Evolutionary conservation across 345 rosid species (phyloP).

Genomic region (Xanthoceras sorbifolium): DNA sequence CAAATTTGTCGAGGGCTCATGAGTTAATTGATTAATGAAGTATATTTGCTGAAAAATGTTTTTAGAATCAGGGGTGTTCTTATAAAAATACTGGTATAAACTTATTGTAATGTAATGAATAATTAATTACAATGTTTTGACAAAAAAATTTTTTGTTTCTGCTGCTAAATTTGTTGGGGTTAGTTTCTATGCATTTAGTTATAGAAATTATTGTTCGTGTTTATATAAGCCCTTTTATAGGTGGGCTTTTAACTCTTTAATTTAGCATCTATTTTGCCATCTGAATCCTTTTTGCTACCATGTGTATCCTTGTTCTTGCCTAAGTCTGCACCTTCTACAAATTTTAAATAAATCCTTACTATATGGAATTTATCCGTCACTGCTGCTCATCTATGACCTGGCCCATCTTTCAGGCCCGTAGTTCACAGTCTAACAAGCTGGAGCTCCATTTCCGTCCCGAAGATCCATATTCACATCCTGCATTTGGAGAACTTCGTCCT

Average conservation of each 20-base stretch:
- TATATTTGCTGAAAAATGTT: background rate
- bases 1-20: background rate
- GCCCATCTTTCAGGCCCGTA: conserved; percentile 51
- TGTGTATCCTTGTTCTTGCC: background rate
- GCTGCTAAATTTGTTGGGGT: background rate
- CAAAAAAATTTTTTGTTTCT: background rate
- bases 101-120: background rate
- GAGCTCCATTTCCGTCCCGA: conserved; percentile 89
- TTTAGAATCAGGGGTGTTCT: background rate
- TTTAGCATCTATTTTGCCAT: background rate
- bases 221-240: background rate
- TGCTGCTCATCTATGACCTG: conserved; percentile 7
- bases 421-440: conserved; percentile 55
- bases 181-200: too few species aligned
- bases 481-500: conserved; percentile 61
- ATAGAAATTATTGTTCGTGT: too few species aligned
- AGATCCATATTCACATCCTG: conserved; percentile 86
- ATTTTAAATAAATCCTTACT: background rate
- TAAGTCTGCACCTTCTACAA: background rate
- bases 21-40: background rate
- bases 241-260: background rate
- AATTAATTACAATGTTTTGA: background rate
- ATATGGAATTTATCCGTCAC: background rate
- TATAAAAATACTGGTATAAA: background rate
- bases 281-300: background rate